Base-by-base conservation (phyloP, 2,329 filamentous ascomycete species). In the Pseudogymnoascus sp. region DNA sequence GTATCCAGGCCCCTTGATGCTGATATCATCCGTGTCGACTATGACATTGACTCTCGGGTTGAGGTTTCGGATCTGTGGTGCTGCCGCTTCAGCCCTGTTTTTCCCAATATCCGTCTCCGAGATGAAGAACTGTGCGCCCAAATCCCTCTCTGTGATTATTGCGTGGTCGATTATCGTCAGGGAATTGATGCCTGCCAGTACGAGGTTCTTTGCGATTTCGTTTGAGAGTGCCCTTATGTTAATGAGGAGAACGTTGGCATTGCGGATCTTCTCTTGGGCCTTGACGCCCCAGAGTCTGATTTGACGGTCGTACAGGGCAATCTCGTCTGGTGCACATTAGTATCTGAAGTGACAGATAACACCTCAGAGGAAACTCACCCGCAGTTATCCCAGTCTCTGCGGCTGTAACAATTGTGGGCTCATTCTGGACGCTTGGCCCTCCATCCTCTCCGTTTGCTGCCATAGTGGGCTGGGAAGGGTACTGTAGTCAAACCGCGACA, bases 241-340 rank as follows among this genome's bases (percentile, higher is more conserved):
- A 67, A 99, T 87, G 65, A 99, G 84, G 52, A 97, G 86, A 68
- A 99, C 88, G 71, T 92, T 92, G 63, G 94, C 91, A 63, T 84
- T 89, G 69, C 93, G 90, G 63, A 99, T 92, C 72, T 89, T 91
- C 73, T 96, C 89, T 74, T 99, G 94, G 5, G 94, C 94, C 70
- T 94, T 87, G 71, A 97, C 90, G 45, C 94, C 94, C 94, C 94
- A 99, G 31, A 99, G 86, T 61, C 94, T 88, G 70, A 99, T 97
- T 74, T 99, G 94, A 59, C 94, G 87, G 76, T 99, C 94, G 74
- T 99, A 99, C 5, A 97, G 85, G 12, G 93, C 94, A 71, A 97
- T 96, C 73, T 99, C 94, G 75, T 97, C 94, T 90, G 64, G 5
- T 10, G 36, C 45, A n/a, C 27, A 31, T 55, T 33, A 55, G 42